These are phyloP conservation scores for Phytopythium aichiense DNA, from an alignment of 352 stramenopile genomes.

Conservation along the genomic window DNA sequence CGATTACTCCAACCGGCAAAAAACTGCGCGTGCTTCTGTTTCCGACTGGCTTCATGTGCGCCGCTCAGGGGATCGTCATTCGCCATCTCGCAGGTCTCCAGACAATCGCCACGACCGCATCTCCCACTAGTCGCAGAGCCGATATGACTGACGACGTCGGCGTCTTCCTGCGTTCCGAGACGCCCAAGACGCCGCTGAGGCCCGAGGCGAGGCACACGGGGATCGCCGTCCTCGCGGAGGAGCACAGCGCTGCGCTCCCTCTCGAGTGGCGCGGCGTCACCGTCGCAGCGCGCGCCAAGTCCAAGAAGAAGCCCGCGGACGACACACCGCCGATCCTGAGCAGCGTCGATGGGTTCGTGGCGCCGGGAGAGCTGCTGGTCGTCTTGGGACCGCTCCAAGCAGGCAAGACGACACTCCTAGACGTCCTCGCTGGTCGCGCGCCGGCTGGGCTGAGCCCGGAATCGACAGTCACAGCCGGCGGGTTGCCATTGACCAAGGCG, in stretches of 20 bases:
- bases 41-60: too few relatives aligned
- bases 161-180: not conserved
- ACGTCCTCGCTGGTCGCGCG: slow-evolving; percentile 90
- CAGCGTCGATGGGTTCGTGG: slow-evolving; percentile 33
- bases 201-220: too few relatives aligned
- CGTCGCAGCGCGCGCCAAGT: not conserved
- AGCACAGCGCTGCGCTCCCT: not conserved
- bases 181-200: not conserved
- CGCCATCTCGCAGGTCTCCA: too few relatives aligned
- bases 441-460: slow-evolving; percentile 26
- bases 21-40: too few relatives aligned
- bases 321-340: slow-evolving; percentile 41
- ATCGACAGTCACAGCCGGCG: slow-evolving; percentile 52
- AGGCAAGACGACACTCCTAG: slow-evolving; percentile 90
- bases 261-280: slow-evolving; percentile 1
- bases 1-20: too few relatives aligned
- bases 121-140: too few relatives aligned
- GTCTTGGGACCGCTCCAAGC: slow-evolving; percentile 62
- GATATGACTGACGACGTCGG: too few relatives aligned
- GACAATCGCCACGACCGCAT: too few relatives aligned
- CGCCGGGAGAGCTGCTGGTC: slow-evolving; percentile 43
- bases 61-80: too few relatives aligned
- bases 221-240: not conserved
- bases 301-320: not conserved
- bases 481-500: slow-evolving; percentile 24